These are phyloP conservation scores for Simmondsia chinensis DNA, from an alignment of 148 eudicot species.

Conservation along the genomic window DNA sequence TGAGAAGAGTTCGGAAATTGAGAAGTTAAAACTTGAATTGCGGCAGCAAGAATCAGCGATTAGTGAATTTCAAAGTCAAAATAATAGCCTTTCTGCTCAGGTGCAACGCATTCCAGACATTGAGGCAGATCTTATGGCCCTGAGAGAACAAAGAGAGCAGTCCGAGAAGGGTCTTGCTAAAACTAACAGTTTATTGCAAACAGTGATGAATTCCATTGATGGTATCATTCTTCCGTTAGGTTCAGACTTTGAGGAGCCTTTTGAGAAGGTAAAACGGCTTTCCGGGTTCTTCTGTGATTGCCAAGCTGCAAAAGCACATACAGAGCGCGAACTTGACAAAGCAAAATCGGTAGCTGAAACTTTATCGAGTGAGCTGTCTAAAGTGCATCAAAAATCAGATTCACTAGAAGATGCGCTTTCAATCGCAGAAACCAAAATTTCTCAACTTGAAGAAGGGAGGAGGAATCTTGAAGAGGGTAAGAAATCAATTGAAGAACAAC, in stretches of 20 bases:
- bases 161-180: conserved; percentile 55
- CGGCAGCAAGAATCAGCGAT: conserved; percentile 39
- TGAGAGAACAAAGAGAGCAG: conserved; percentile 48
- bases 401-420: conserved; percentile 60
- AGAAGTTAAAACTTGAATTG: conserved; percentile 49
- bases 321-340: conserved; percentile 50
- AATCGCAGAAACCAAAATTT: conserved; percentile 35
- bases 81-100: conserved; percentile 39
- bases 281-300: conserved; percentile 38
- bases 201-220: conserved; percentile 46
- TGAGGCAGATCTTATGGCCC: conserved; percentile 46
- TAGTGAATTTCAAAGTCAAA: conserved; percentile 39
- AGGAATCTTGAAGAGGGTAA: conserved; percentile 43
- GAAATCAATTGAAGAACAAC: conserved; percentile 30
- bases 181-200: conserved; percentile 51
- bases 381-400: conserved; percentile 29
- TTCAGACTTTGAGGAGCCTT: conserved; percentile 41
- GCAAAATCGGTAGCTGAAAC: conserved; percentile 34
- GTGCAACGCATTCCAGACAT: conserved; percentile 46
- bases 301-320: conserved; percentile 36
- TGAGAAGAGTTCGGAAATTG: conserved; percentile 69
- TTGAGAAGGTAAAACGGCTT: conserved; percentile 68
- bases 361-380: conserved; percentile 38
- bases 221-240: conserved; percentile 32
- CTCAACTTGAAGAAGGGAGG: conserved; percentile 52